Conservation (phyloP, 768 basidiomycete genomes). For the Lactarius akahatsu region DNA sequence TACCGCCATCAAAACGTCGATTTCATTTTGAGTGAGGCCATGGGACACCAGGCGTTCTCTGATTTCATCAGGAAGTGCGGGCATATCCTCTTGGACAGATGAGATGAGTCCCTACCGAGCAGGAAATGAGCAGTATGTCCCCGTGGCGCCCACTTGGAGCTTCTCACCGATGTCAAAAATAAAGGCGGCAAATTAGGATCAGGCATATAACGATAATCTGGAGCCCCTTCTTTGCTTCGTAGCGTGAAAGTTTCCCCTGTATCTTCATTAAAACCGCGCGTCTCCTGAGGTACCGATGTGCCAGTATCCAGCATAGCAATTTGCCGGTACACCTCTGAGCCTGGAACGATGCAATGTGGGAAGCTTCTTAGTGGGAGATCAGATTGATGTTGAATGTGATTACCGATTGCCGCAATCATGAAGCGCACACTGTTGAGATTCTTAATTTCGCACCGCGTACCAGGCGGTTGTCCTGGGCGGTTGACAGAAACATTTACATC, state of each 20-base stretch:
- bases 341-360: constrained; percentile 41
- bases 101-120: constrained; percentile 60
- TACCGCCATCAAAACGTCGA: constrained; percentile 72
- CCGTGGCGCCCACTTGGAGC: constrained; percentile 9
- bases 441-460: constrained; percentile 94
- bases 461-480: constrained; percentile 54
- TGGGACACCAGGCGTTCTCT: constrained; percentile 55
- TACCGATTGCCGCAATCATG: constrained; percentile 83
- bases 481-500: constrained; percentile 96
- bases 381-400: neutral
- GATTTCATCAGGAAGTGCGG: constrained; percentile 72
- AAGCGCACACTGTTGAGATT: constrained; percentile 91
- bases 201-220: constrained; percentile 98
- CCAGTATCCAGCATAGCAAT: constrained; percentile 50
- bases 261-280: constrained; percentile 85
- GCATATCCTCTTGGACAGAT: constrained; percentile 52
- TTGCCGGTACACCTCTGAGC: constrained; percentile 80
- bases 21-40: constrained; percentile 60
- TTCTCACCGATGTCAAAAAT: constrained; percentile 49
- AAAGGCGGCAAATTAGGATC: constrained; percentile 89
- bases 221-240: constrained; percentile 89
- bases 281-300: constrained; percentile 69
- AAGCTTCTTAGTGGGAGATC: neutral
- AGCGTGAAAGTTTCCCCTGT: constrained; percentile 78
- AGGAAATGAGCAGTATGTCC: constrained; percentile 3